Evolutionary conservation across 495 filamentous ascomycete species (phyloP).

Genomic region (Achaetomiella virescens): DNA sequence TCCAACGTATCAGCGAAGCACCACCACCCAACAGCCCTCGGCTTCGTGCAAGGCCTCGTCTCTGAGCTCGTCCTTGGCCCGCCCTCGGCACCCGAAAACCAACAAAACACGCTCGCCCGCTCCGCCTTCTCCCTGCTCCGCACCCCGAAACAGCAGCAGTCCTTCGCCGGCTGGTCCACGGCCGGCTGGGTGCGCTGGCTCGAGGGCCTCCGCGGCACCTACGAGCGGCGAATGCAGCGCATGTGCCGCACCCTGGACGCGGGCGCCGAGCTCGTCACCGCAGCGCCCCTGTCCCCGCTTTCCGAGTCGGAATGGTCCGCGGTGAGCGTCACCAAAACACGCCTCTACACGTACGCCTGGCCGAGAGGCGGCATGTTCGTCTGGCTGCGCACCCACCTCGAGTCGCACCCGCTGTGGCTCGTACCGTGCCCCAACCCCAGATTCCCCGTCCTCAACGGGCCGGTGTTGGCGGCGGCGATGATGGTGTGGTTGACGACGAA

Average conservation of each 20-base stretch:
- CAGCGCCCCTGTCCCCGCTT: slow-evolving; percentile 8
- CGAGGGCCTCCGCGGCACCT: slow-evolving; percentile 68
- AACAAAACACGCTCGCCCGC: slow-evolving; percentile 29
- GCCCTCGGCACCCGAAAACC: slow-evolving; percentile 41
- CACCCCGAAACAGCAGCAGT: slow-evolving; percentile 18
- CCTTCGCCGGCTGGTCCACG: slow-evolving; percentile 62
- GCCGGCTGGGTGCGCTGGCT: slow-evolving; percentile 89
- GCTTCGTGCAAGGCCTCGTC: slow-evolving; percentile 80
- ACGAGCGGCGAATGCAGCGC: slow-evolving; percentile 71
- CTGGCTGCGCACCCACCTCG: slow-evolving; percentile 66
- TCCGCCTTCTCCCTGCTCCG: slow-evolving; percentile 23
- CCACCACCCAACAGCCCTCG: slow-evolving; percentile 77
- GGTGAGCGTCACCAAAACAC: slow-evolving; percentile 57
- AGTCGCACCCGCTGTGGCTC: slow-evolving; percentile 62
- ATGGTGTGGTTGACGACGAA: slow-evolving; percentile 67
- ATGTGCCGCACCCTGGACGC: slow-evolving; percentile 69
- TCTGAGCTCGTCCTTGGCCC: slow-evolving; percentile 70
- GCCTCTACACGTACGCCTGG: slow-evolving; percentile 66
- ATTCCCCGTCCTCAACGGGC: slow-evolving; percentile 29
- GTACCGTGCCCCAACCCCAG: slow-evolving; percentile 27
- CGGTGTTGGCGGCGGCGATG: slow-evolving; percentile 51
- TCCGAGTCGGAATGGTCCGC: slow-evolving; percentile 1
- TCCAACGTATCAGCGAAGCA: slow-evolving; percentile 62
- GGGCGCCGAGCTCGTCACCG: slow-evolving; percentile 51
- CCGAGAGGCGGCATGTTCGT: slow-evolving; percentile 92